These are phyloP conservation scores for Lepidium didymum DNA, from an alignment of 345 rosid species.

Conservation along the genomic window DNA sequence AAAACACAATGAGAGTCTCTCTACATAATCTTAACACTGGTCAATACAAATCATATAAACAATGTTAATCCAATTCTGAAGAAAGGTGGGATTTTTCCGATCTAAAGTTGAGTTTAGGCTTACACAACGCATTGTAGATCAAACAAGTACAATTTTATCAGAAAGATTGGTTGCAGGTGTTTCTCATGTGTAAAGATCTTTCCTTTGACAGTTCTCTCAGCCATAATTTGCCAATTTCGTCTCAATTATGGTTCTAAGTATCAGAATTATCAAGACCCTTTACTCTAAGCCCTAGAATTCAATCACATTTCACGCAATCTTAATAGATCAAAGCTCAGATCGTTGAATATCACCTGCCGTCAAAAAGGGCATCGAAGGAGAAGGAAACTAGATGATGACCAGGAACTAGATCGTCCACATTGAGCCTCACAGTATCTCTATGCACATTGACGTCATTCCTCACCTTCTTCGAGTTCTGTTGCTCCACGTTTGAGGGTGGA, in stretches of 20 bases:
- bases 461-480: slow-evolving; percentile 79
- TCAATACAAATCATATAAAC: not conserved
- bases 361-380: slow-evolving; percentile 72
- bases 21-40: not conserved
- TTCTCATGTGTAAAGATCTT: not conserved
- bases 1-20: not conserved
- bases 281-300: not conserved
- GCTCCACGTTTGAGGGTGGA: slow-evolving; percentile 56
- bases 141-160: not conserved
- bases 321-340: not conserved
- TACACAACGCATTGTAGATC: not conserved
- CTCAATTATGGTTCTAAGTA: not conserved
- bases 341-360: slow-evolving; percentile 54
- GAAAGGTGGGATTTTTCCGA: not conserved
- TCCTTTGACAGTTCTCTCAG: not conserved
- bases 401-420: slow-evolving; percentile 58
- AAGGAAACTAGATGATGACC: slow-evolving; percentile 69
- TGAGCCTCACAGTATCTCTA: slow-evolving; percentile 60
- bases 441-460: slow-evolving; percentile 86
- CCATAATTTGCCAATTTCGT: not conserved
- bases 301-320: not conserved
- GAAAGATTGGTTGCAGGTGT: not conserved
- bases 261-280: not conserved
- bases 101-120: not conserved
- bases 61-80: not conserved